Base-by-base conservation (phyloP, 2,329 filamentous ascomycete species). In the Penicillium psychrosexuale region DNA sequence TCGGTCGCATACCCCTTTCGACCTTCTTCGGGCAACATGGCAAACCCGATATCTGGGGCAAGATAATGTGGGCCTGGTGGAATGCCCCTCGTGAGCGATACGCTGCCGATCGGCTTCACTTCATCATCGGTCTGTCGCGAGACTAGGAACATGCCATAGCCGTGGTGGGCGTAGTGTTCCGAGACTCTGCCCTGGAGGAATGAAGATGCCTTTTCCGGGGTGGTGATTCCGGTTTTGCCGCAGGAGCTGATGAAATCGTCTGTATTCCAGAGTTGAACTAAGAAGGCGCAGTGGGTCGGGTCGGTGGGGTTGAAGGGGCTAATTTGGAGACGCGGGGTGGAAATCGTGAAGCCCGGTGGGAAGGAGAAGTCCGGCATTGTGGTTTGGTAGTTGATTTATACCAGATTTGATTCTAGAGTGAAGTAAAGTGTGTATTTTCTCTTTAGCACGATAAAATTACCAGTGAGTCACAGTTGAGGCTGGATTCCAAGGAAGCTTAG, bases 1-100 rank as follows among this genome's bases (percentile, higher is more conserved):
- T 67, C 66, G 8, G 66, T 60, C 15, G 62, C 66, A 50, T 67
- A 67, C 3, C 66, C 66, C 38, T 65, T 67, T 7, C 65, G 60
- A 47, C 54, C 64, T 24, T 64, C 53, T 24, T 65, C 60, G 0
- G 64, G 60, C 17, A 67, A 33, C 8, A 67, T 55, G 4, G 60
- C 52, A 51, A 58, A 68, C 17, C 66, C 64, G 22, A 69, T 52
- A 51, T 68, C 66, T 3, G 64, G 65, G 4, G 59, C 63, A 8
- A 43, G 30, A 33, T 59, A 59, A 30, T 53, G 45, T 19, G 42
- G 51, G 9, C 47, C 49, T 12, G 61, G 61, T 4, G 60, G 56
- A 15, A 56, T 39, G 1, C 63, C 57, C 28, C 60, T 60, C 47
- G 61, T 53, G 5, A 65, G 51, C 0, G 63, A 64, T 1, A 62